Conservation (phyloP, 2,329 filamentous ascomycete species). For the Drechslerella dactyloides region DNA sequence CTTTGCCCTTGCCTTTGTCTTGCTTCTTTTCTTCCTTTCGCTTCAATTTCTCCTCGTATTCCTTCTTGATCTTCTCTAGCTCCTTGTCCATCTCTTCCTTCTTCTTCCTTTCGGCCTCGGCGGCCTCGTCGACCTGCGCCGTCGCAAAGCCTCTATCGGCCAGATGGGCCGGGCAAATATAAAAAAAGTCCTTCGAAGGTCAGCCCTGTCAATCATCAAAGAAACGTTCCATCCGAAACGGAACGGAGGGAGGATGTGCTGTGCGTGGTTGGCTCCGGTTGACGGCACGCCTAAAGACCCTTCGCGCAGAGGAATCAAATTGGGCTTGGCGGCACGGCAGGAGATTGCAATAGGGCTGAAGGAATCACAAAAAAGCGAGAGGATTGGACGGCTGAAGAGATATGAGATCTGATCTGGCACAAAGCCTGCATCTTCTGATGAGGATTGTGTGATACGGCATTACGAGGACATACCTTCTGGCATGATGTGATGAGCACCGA, state of each 20-base stretch:
- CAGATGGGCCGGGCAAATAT: conserved; percentile 81
- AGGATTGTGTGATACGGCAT: conserved; percentile 26
- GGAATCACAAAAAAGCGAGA: conserved; percentile 2
- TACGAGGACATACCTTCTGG: conserved; percentile 86
- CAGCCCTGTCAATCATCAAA: conserved; percentile 28
- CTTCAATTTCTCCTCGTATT: conserved; percentile 78
- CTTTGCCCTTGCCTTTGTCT: conserved; percentile 72
- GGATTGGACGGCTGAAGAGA: conserved; percentile 20
- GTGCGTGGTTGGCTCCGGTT: conserved; percentile 6
- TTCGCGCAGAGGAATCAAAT: conserved; percentile 29
- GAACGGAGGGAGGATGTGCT: neutral
- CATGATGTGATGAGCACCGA: conserved; percentile 89
- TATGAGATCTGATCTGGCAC: conserved; percentile 24
- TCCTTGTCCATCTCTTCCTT: conserved; percentile 71
- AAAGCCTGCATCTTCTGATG: no score
- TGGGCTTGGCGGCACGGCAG: conserved; percentile 22
- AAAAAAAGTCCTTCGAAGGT: conserved; percentile 78
- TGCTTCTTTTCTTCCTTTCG: conserved; percentile 63
- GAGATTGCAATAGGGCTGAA: conserved; percentile 43
- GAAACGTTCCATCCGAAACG: conserved; percentile 20
- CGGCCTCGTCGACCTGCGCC: conserved; percentile 68
- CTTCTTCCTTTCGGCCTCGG: conserved; percentile 64
- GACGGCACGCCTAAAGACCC: neutral
- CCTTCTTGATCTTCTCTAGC: conserved; percentile 69
- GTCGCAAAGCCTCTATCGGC: conserved; percentile 81